Conservation (phyloP, 192 early-diverging fungal genomes). For the Coemansia guatemalensis region DNA sequence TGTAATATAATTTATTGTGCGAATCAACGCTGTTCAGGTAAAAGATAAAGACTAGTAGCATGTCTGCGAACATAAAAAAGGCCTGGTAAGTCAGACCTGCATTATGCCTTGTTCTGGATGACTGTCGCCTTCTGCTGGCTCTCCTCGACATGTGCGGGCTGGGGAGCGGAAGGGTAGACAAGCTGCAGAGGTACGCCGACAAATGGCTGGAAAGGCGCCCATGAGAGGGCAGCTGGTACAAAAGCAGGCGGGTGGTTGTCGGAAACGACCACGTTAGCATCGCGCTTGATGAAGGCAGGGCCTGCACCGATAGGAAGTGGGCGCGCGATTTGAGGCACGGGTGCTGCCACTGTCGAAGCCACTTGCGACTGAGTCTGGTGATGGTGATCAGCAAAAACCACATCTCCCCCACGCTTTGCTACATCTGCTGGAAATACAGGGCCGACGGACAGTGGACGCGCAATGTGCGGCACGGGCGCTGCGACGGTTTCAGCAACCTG, state of each 20-base stretch:
- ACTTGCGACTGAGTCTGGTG: conserved; percentile 28
- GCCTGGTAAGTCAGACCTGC: neutral
- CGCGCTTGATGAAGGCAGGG: conserved; percentile 30
- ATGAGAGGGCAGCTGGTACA: neutral
- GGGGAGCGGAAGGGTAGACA: neutral
- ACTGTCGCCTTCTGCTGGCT: conserved; percentile 23
- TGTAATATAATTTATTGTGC: too few species aligned
- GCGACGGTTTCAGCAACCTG: conserved; percentile 6
- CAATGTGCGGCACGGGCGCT: neutral
- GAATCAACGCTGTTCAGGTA: too few species aligned
- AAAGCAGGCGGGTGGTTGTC: conserved; percentile 19
- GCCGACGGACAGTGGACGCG: too few species aligned
- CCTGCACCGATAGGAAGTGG: conserved; percentile 1
- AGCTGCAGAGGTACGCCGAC: conserved; percentile 3
- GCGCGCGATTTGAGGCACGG: conserved; percentile 2
- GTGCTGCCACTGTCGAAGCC: neutral
- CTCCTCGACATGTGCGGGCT: conserved; percentile 7
- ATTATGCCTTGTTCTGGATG: conserved; percentile 38
- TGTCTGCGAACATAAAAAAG: neutral
- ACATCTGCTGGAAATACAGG: too few species aligned
- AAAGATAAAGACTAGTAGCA: too few species aligned
- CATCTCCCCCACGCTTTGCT: conserved; percentile 17
- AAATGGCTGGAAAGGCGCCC: conserved; percentile 8
- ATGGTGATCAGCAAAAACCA: conserved; percentile 36
- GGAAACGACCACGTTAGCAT: conserved; percentile 33